phyloP scores from a whole-genome alignment of 306 rosid genomes.

The Delonix regia region DNA sequence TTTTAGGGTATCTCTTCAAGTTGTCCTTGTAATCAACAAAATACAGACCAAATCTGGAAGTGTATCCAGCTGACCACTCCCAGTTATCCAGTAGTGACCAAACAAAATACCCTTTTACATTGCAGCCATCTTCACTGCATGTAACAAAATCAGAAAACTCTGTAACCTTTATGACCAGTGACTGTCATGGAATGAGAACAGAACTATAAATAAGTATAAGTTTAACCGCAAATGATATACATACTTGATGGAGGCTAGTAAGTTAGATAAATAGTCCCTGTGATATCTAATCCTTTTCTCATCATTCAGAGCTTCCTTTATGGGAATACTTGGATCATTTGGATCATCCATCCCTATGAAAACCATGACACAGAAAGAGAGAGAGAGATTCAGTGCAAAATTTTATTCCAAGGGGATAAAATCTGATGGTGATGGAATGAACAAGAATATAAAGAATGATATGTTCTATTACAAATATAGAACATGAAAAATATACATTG shows the following conservation, averaged over 20 bases:
- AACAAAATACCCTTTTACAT: constrained; percentile 79
- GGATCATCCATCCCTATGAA: constrained; percentile 86
- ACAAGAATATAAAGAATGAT: not conserved
- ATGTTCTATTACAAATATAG: not conserved
- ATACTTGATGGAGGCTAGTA: constrained; percentile 66
- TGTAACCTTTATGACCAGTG: not conserved
- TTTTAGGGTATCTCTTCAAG: constrained; percentile 76
- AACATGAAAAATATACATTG: not conserved
- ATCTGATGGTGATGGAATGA: not conserved
- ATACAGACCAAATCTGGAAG: constrained; percentile 80
- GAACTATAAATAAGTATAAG: not conserved
- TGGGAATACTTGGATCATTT: constrained; percentile 43
- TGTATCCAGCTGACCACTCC: constrained; percentile 82
- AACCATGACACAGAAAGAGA: not conserved
- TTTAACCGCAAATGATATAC: not conserved
- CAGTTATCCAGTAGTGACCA: constrained; percentile 88
- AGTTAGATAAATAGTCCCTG: constrained; percentile 61
- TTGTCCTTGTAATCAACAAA: constrained; percentile 73
- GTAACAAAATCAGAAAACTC: not conserved
- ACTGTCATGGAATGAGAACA: not conserved
- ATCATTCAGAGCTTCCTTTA: constrained; percentile 66
- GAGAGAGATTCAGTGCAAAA: not conserved
- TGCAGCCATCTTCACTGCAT: constrained; percentile 80
- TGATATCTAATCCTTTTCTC: constrained; percentile 74
- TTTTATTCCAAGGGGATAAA: not conserved